Conservation (phyloP, 2,329 filamentous ascomycete species). For the Pseudofabraea citricarpa region DNA sequence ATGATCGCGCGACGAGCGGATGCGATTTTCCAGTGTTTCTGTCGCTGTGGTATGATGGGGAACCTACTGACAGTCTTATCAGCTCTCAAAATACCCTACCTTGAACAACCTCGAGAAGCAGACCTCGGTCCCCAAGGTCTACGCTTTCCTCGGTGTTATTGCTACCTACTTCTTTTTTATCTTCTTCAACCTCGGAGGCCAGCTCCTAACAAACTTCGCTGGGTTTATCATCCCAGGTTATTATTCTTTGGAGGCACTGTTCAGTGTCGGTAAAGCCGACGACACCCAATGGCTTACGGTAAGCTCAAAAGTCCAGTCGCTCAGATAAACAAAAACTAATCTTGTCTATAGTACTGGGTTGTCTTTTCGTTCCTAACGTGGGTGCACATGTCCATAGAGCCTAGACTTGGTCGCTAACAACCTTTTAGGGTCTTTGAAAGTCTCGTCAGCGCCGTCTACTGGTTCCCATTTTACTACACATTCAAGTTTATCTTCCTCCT, state of each 20-base stretch:
- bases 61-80: slow-evolving; percentile 4
- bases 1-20: no score
- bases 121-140: slow-evolving; percentile 78
- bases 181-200: slow-evolving; percentile 87
- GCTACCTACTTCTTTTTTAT: slow-evolving; percentile 87
- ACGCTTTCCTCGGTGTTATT: slow-evolving; percentile 70
- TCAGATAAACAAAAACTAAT: no score
- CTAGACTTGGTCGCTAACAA: slow-evolving; percentile 7
- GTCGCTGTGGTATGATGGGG: no score
- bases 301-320: no score
- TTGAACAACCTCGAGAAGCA: slow-evolving; percentile 85
- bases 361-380: slow-evolving; percentile 76
- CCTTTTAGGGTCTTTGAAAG: slow-evolving; percentile 66
- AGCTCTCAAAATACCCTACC: slow-evolving; percentile 82
- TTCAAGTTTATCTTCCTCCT: slow-evolving; percentile 98
- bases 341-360: slow-evolving; percentile 83
- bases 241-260: slow-evolving; percentile 77
- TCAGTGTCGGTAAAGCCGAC: slow-evolving; percentile 65
- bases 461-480: slow-evolving; percentile 98
- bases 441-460: slow-evolving; percentile 80
- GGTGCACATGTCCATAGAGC: slow-evolving; percentile 21
- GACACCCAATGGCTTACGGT: slow-evolving; percentile 79
- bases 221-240: slow-evolving; percentile 80
- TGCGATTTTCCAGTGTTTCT: no score
- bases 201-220: slow-evolving; percentile 82